Conservation (phyloP, 2,329 filamentous ascomycete species). For the Fusarium scirpi region DNA sequence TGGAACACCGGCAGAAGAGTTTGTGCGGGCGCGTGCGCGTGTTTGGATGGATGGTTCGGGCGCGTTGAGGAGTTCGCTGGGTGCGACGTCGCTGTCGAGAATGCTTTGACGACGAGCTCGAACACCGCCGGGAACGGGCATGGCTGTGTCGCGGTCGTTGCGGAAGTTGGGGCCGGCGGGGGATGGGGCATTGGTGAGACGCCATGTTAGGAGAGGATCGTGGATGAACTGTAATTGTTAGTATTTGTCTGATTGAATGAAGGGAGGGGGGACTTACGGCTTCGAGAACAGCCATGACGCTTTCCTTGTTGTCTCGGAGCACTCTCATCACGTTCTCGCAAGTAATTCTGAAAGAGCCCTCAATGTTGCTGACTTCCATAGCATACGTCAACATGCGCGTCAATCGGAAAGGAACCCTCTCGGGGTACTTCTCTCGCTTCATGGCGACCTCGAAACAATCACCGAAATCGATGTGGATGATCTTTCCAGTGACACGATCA, state of each 20-base stretch:
- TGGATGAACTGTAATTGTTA: slow-evolving; percentile 83
- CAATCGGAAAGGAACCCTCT: slow-evolving; percentile 95
- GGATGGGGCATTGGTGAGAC: slow-evolving; percentile 75
- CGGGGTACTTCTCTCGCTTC: slow-evolving; percentile 99
- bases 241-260: neutral
- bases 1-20: slow-evolving; percentile 61
- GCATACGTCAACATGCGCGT: slow-evolving; percentile 99
- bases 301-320: slow-evolving; percentile 96
- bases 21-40: slow-evolving; percentile 69
- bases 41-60: slow-evolving; percentile 60
- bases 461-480: slow-evolving; percentile 98
- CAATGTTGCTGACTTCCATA: slow-evolving; percentile 99
- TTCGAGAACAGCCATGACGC: slow-evolving; percentile 97
- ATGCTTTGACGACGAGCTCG: slow-evolving; percentile 76
- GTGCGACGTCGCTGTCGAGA: slow-evolving; percentile 71
- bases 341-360: slow-evolving; percentile 97
- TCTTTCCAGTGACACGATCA: slow-evolving; percentile 94
- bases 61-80: slow-evolving; percentile 67
- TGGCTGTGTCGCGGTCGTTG: slow-evolving; percentile 67
- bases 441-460: slow-evolving; percentile 99
- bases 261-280: slow-evolving; percentile 73
- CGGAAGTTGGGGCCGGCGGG: slow-evolving; percentile 76
- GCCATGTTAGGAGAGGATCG: slow-evolving; percentile 98
- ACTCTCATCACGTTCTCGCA: slow-evolving; percentile 99
- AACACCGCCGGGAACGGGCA: slow-evolving; percentile 60